Percentiles rank a stretch among this genome's conserved stretches.
Conservation (phyloP, 2,329 filamentous ascomycete genomes). For the Pyrenophora tritici-repentis region DNA sequence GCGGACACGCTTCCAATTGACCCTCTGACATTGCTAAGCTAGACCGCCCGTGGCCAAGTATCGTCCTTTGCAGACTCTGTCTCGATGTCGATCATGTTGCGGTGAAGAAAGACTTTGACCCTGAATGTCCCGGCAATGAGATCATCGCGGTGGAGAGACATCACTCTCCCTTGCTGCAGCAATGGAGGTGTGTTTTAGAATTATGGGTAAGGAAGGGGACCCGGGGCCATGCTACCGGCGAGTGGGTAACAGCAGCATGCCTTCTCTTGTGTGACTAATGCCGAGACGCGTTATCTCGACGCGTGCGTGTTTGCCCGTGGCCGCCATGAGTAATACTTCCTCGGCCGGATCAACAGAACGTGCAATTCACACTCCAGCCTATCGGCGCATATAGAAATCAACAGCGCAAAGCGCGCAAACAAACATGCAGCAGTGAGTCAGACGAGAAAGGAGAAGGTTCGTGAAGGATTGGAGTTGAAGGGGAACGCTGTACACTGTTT, state of each 20-base stretch:
- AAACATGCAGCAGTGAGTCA: conserved; percentile 4
- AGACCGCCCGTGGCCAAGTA: conserved; percentile 21
- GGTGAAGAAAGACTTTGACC: conserved; percentile 21
- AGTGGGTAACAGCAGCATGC: conserved; percentile 23
- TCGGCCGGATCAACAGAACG: conserved; percentile 3
- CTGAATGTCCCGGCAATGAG: conserved; percentile 21
- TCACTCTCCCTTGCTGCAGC: conserved; percentile 18
- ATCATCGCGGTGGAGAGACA: conserved; percentile 14
- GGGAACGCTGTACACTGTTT: background rate
- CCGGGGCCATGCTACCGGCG: conserved; percentile 19
- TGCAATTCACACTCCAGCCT: conserved; percentile 2
- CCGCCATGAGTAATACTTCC: conserved; percentile 7
- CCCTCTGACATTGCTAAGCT: conserved; percentile 19
- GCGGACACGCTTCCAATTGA: conserved; percentile 34
- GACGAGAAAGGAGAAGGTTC: conserved; percentile 1
- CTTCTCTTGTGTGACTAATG: conserved; percentile 20
- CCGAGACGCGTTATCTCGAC: conserved; percentile 4
- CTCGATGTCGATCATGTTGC: conserved; percentile 27
- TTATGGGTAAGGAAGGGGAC: conserved; percentile 13
- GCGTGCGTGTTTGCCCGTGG: conserved; percentile 5
- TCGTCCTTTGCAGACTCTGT: conserved; percentile 22
- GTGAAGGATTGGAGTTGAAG: conserved; percentile 2
- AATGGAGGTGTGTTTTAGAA: conserved; percentile 26
- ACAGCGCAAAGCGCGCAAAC: background rate
- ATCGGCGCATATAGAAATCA: background rate